A percentile compares a stretch with the other conserved stretches of the same genome.
phyloP scores from a whole-genome alignment of 371 early-diverging fungal genomes.

The Mucor piriformis region DNA sequence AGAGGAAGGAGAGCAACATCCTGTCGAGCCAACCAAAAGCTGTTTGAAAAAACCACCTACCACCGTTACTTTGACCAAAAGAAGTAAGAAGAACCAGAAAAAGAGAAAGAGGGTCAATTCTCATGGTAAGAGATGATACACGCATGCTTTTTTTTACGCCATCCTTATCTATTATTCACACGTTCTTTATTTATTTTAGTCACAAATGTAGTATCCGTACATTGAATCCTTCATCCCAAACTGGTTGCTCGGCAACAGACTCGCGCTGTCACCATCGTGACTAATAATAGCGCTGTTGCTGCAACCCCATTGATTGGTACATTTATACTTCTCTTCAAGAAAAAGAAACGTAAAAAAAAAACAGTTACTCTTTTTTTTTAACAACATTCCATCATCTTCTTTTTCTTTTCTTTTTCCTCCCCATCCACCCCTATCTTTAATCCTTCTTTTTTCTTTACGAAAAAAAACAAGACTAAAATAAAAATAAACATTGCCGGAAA shows the following conservation, averaged over 20 bases:
- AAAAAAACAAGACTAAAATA: too few species aligned
- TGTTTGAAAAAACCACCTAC: conserved; percentile 29
- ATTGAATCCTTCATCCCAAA: conserved; percentile 16
- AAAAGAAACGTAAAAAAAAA: conserved; percentile 20
- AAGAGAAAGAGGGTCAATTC: conserved; percentile 27
- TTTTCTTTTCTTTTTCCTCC: conserved; percentile 8
- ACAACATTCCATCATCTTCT: not conserved
- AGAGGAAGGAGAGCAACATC: conserved; percentile 6
- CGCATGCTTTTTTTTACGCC: not conserved
- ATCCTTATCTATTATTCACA: not conserved
- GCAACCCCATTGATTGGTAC: not conserved
- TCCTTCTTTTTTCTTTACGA: too few species aligned
- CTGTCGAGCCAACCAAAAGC: conserved; percentile 16
- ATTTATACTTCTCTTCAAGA: conserved; percentile 2
- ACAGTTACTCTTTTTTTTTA: not conserved
- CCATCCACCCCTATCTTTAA: not conserved
- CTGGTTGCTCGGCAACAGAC: not conserved
- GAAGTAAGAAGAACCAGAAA: conserved; percentile 21
- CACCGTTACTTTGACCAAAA: not conserved
- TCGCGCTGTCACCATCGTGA: not conserved
- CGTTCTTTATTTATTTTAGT: not conserved
- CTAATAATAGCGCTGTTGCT: not conserved
- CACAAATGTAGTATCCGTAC: conserved; percentile 17
- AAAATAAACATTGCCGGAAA: not conserved
- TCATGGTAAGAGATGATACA: not conserved